Conservation (phyloP, 2,329 filamentous ascomycete species). For the Acephala macrosclerotiorum region DNA sequence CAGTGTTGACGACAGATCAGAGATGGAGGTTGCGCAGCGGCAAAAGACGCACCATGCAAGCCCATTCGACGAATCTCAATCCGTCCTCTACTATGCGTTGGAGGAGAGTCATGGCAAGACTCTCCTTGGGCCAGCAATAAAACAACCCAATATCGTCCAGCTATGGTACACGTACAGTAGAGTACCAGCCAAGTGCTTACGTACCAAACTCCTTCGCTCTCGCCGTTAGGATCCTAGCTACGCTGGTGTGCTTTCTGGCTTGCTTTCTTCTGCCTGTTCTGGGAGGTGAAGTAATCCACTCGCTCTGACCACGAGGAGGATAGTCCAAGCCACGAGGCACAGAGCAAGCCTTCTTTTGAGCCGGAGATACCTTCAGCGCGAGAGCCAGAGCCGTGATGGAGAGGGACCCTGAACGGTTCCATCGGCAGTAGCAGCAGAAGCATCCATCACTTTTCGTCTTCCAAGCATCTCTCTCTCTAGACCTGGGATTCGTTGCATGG, state of each 20-base stretch:
- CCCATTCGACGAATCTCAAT: slow-evolving; percentile 10
- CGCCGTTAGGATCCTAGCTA: not conserved
- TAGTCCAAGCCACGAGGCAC: not conserved
- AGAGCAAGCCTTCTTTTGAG: not conserved
- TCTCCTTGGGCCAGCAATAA: not conserved
- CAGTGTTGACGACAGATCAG: not conserved
- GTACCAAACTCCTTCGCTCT: not conserved
- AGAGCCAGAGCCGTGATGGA: not conserved
- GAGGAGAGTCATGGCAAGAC: not conserved
- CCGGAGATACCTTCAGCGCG: not conserved
- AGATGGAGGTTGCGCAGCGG: slow-evolving; percentile 4
- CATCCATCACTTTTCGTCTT: slow-evolving; percentile 5
- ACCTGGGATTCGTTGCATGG: not conserved
- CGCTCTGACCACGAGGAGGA: not conserved
- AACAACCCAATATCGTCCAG: not conserved
- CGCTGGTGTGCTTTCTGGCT: slow-evolving; percentile 9
- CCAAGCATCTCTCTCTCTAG: not conserved
- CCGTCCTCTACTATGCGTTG: not conserved
- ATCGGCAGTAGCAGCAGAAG: not conserved
- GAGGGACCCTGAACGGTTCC: not conserved
- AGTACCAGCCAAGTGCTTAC: not conserved
- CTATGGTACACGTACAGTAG: not conserved
- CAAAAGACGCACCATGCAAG: slow-evolving; percentile 18
- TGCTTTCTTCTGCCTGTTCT: not conserved
- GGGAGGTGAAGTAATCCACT: not conserved